A percentile compares a stretch with the other conserved stretches of the same genome.
These are phyloP conservation scores for Sanghuangporus baumii DNA, from an alignment of 1,284 basidiomycete genomes.

Conservation along the genomic window DNA sequence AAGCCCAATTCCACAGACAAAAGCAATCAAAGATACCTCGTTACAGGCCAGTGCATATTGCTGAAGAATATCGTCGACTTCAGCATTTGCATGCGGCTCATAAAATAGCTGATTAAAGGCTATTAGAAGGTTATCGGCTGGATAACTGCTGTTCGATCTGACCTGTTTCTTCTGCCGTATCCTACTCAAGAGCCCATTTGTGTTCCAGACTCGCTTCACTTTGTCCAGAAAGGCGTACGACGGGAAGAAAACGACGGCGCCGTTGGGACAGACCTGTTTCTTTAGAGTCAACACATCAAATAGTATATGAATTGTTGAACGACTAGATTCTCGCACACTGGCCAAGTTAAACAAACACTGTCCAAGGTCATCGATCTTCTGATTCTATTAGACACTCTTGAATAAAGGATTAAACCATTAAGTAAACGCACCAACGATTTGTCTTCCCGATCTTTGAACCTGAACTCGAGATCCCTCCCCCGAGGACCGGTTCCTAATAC, in stretches of 20 bases:
- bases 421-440: slow-evolving; percentile 47
- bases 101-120: slow-evolving; percentile 63
- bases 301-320: background rate
- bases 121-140: background rate
- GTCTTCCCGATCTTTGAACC: slow-evolving; percentile 74
- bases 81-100: slow-evolving; percentile 75
- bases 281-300: background rate
- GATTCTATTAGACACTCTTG: background rate
- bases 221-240: slow-evolving; percentile 82
- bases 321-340: slow-evolving; percentile 43
- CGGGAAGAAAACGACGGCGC: slow-evolving; percentile 92
- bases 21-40: background rate
- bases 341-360: slow-evolving; percentile 77
- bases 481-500: slow-evolving; percentile 77
- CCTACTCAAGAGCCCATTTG: slow-evolving; percentile 55
- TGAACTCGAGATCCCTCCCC: slow-evolving; percentile 78
- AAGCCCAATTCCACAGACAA: slow-evolving; percentile 9
- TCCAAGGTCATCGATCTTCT: slow-evolving; percentile 79
- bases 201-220: slow-evolving; percentile 65
- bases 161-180: slow-evolving; percentile 72
- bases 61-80: slow-evolving; percentile 74
- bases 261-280: slow-evolving; percentile 46
- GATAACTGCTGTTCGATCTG: background rate
- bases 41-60: slow-evolving; percentile 53
- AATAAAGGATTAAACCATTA: background rate